phyloP scores from a whole-genome alignment of 768 basidiomycete genomes.

The Serpula lacrymans region DNA sequence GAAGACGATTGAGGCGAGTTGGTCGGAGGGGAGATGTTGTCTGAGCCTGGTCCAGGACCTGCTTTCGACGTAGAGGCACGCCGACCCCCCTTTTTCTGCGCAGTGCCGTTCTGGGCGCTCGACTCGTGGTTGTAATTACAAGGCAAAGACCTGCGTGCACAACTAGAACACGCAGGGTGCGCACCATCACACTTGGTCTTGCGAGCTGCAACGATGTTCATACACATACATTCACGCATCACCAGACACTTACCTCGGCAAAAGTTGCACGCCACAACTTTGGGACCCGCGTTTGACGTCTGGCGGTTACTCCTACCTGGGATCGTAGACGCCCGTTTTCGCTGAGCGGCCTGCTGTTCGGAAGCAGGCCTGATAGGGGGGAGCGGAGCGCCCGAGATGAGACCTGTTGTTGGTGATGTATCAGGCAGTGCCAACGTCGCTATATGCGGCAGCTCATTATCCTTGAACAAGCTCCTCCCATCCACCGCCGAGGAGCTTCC shows the following conservation, averaged over 20 bases:
- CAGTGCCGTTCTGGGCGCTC: slow-evolving; percentile 17
- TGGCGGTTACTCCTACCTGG: slow-evolving; percentile 59
- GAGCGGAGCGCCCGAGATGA: slow-evolving; percentile 62
- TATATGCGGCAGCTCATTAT: slow-evolving; percentile 69
- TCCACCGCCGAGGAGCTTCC: slow-evolving; percentile 15
- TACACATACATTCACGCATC: background rate
- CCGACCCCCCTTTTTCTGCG: slow-evolving; percentile 38
- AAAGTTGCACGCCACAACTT: slow-evolving; percentile 86
- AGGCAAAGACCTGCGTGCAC: slow-evolving; percentile 67
- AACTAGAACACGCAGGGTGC: slow-evolving; percentile 83
- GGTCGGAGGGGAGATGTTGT: slow-evolving; percentile 49
- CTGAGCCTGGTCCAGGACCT: slow-evolving; percentile 9
- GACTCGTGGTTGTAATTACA: slow-evolving; percentile 82
- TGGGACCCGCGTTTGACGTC: slow-evolving; percentile 69
- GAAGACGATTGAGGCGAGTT: no score
- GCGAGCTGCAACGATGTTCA: slow-evolving; percentile 49
- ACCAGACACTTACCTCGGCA: slow-evolving; percentile 64
- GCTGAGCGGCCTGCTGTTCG: slow-evolving; percentile 63
- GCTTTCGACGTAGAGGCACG: slow-evolving; percentile 53
- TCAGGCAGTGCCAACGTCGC: slow-evolving; percentile 64
- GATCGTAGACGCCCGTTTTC: slow-evolving; percentile 68
- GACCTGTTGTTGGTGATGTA: slow-evolving; percentile 47
- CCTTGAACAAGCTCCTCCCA: slow-evolving; percentile 48
- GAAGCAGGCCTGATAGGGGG: slow-evolving; percentile 65
- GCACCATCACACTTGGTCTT: slow-evolving; percentile 88